Base-by-base conservation (phyloP, 495 filamentous ascomycete genomes). In the Tuber aestivum region DNA sequence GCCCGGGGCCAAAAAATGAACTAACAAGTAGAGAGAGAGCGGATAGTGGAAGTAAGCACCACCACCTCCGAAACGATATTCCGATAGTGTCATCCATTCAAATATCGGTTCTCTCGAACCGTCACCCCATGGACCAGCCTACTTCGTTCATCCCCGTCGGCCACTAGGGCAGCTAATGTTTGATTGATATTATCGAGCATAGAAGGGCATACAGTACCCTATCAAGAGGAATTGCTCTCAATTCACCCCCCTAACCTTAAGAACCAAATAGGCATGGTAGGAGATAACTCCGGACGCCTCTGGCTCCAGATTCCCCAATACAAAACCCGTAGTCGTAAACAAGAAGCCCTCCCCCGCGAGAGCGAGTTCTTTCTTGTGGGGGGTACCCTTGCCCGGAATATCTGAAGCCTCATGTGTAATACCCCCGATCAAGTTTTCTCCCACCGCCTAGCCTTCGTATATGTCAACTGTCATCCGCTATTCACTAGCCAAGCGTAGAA, bases 401-500 rank as follows among this genome's bases (percentile, higher is more conserved):
- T 97, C 93, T 18, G 88, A 90, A 0, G 93, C 83, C 80, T 93
- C 91, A 0, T 90, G 91, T 0, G 94, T 96, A 20, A 97, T 93
- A 6, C 94, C 94, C 18, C 94, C 94, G 4, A 94, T 97, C 27
- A 97, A 86, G 84, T 98, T n/a, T n/a, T n/a, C n/a, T n/a, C n/a
- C n/a, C n/a, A n/a, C n/a, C n/a, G n/a, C n/a, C n/a, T n/a, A n/a
- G n/a, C n/a, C n/a, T n/a, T n/a, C n/a, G n/a, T n/a, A n/a, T n/a
- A n/a, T n/a, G n/a, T n/a, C n/a, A n/a, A n/a, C n/a, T n/a, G n/a
- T n/a, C n/a, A n/a, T n/a, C n/a, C n/a, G n/a, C n/a, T n/a, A n/a
- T n/a, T n/a, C n/a, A n/a, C n/a, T n/a, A n/a, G n/a, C n/a, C n/a
- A n/a, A n/a, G n/a, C n/a, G n/a, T n/a, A n/a, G n/a, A n/a, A n/a